Evolutionary conservation across 352 stramenopile genomes (phyloP).

Genomic region (Globisporangium apiculatum): DNA sequence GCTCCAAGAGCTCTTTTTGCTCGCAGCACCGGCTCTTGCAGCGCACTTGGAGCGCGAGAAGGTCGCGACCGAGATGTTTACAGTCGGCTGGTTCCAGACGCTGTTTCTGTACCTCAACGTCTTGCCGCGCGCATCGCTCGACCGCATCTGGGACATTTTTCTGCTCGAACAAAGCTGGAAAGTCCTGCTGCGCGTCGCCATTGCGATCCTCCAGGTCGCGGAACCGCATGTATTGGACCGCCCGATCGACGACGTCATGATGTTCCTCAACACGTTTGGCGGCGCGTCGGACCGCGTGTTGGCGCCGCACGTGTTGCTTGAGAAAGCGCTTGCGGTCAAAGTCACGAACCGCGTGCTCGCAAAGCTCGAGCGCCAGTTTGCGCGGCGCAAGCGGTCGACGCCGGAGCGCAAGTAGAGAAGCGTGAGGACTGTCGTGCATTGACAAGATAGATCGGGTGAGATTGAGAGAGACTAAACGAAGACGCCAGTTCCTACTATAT

Average conservation of each 20-base stretch:
- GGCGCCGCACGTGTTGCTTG: slow-evolving; percentile 32
- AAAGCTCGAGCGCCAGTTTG: slow-evolving; percentile 68
- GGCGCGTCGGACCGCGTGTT: slow-evolving; percentile 48
- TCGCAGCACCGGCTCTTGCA: slow-evolving; percentile 42
- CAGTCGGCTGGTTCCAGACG: slow-evolving; percentile 86
- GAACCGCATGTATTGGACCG: slow-evolving; percentile 53
- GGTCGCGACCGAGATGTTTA: slow-evolving; percentile 83
- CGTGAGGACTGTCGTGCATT: too few relatives aligned
- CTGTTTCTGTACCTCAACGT: slow-evolving; percentile 84
- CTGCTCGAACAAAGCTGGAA: slow-evolving; percentile 84
- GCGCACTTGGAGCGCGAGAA: slow-evolving; percentile 75
- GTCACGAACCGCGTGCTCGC: slow-evolving; percentile 70
- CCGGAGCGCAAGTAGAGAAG: slow-evolving; percentile 13
- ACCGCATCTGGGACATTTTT: slow-evolving; percentile 86
- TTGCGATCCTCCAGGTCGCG: slow-evolving; percentile 64
- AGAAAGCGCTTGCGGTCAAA: slow-evolving; percentile 58
- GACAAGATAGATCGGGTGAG: too few relatives aligned
- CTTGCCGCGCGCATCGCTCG: slow-evolving; percentile 53
- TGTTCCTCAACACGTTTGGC: slow-evolving; percentile 83
- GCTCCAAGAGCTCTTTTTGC: slow-evolving; percentile 56
- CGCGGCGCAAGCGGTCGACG: slow-evolving; percentile 39
- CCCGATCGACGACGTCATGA: slow-evolving; percentile 79
- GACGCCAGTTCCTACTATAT: too few relatives aligned
- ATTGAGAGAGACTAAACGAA: too few relatives aligned
- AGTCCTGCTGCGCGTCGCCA: slow-evolving; percentile 66